Percentiles rank a stretch among this genome's conserved stretches.
Conservation (phyloP, 2,329 filamentous ascomycete species). For the Epicoccum nigrum region DNA sequence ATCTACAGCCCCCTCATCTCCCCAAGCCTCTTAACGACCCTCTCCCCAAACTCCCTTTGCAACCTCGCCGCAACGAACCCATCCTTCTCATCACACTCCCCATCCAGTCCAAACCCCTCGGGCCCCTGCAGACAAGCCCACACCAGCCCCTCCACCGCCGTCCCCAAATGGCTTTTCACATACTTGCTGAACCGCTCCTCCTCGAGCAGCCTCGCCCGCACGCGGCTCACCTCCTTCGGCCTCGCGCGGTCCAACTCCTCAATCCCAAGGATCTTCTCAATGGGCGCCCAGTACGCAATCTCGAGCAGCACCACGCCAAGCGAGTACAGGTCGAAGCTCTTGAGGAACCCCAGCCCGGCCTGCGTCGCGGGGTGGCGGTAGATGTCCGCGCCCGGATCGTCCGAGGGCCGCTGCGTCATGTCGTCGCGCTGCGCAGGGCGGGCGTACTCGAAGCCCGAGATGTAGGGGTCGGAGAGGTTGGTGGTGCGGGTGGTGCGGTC, state of each 20-base stretch:
- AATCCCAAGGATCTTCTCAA: constrained; percentile 54
- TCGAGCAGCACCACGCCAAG: constrained; percentile 61
- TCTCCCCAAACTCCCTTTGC: constrained; percentile 41
- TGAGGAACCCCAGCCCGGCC: constrained; percentile 50
- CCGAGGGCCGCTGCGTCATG: constrained; percentile 57
- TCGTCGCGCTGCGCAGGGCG: constrained; percentile 59
- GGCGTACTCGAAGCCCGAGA: constrained; percentile 63
- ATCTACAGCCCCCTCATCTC: constrained; percentile 30
- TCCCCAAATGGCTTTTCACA: constrained; percentile 35
- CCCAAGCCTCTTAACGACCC: constrained; percentile 37
- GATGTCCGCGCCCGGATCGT: constrained; percentile 55
- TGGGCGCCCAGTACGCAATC: constrained; percentile 59
- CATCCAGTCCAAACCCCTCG: constrained; percentile 35
- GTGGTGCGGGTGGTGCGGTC: constrained; percentile 30
- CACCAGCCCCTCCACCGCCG: constrained; percentile 34
- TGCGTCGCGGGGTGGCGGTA: constrained; percentile 59
- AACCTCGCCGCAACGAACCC: constrained; percentile 36
- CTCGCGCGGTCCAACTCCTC: constrained; percentile 38
- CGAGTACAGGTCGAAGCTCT: constrained; percentile 60
- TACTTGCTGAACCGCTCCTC: constrained; percentile 24
- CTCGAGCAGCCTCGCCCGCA: constrained; percentile 40
- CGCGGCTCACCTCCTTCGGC: constrained; percentile 48
- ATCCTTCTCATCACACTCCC: constrained; percentile 39
- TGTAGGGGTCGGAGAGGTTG: constrained; percentile 51
- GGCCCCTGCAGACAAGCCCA: constrained; percentile 40